A percentile compares a stretch with the other conserved stretches of the same genome.
Evolutionary conservation across 495 filamentous ascomycete genomes (phyloP).

Genomic region (Pyrenopolyporus hunteri): DNA sequence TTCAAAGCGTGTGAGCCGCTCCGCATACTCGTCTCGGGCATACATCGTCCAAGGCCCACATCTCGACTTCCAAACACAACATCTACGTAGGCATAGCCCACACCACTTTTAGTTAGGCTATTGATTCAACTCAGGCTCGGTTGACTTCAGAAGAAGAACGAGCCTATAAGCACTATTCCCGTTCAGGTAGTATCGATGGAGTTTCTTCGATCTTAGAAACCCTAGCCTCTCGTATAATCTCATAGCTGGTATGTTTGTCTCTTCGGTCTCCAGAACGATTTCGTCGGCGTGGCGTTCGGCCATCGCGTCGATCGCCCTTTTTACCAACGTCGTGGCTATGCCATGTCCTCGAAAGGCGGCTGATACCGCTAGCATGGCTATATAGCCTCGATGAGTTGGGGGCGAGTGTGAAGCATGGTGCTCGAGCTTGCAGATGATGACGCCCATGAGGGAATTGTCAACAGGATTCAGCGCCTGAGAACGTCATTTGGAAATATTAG

Average conservation of each 20-base stretch:
- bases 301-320: slow-evolving; percentile 94
- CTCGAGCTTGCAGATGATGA: slow-evolving; percentile 97
- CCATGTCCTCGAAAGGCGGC: slow-evolving; percentile 79
- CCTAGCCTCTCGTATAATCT: slow-evolving; percentile 92
- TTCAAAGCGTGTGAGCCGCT: too few species aligned
- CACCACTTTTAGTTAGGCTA: slow-evolving; percentile 33
- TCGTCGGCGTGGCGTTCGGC: slow-evolving; percentile 83
- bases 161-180: slow-evolving; percentile 93
- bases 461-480: slow-evolving; percentile 68
- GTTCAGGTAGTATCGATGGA: slow-evolving; percentile 96
- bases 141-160: slow-evolving; percentile 75
- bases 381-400: slow-evolving; percentile 88
- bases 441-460: slow-evolving; percentile 68
- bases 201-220: slow-evolving; percentile 88
- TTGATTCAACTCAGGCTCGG: slow-evolving; percentile 41
- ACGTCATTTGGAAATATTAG: background rate
- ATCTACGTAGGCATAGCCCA: background rate
- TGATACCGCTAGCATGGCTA: slow-evolving; percentile 94
- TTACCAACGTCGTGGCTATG: slow-evolving; percentile 89
- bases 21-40: too few species aligned
- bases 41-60: background rate
- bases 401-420: slow-evolving; percentile 71
- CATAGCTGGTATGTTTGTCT: slow-evolving; percentile 90
- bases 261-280: slow-evolving; percentile 95
- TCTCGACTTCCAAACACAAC: background rate